A percentile compares a stretch with the other conserved stretches of the same genome.
phyloP scores from a whole-genome alignment of 192 early-diverging fungal species.

The Entomortierella chlamydospora region DNA sequence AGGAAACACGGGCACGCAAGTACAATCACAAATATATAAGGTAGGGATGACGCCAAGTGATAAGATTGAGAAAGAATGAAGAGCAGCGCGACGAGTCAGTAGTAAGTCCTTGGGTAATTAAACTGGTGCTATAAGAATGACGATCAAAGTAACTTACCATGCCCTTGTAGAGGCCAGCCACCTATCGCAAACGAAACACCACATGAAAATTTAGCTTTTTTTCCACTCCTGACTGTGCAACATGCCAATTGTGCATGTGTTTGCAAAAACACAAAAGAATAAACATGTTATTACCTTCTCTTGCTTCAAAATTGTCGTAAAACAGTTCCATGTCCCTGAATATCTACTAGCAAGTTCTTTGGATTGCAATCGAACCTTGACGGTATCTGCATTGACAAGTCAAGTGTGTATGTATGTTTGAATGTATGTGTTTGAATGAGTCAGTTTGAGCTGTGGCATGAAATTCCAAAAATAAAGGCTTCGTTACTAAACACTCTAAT shows the following conservation, averaged over 20 bases:
- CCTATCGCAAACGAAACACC: constrained; percentile 23
- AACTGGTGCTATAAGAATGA: too few species aligned
- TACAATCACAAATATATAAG: not conserved
- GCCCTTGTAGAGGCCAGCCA: constrained; percentile 68
- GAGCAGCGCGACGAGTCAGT: too few species aligned
- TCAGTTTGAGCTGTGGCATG: not conserved
- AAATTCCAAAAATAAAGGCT: not conserved
- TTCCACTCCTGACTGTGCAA: constrained; percentile 9
- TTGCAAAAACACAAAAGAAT: not conserved
- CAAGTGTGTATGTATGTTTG: not conserved
- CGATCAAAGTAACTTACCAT: constrained; percentile 56
- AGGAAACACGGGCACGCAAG: too few species aligned
- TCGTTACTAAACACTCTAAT: not conserved
- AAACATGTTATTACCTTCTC: constrained; percentile 59
- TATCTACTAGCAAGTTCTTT: constrained; percentile 63
- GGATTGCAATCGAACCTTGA: constrained; percentile 69
- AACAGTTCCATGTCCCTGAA: constrained; percentile 69
- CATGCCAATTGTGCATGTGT: constrained; percentile 11
- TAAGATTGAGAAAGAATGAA: too few species aligned
- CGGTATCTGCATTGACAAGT: constrained; percentile 28
- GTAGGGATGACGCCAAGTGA: too few species aligned
- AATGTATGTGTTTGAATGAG: not conserved
- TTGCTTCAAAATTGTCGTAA: constrained; percentile 61
- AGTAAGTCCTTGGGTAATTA: too few species aligned
- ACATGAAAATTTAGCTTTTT: not conserved